phyloP scores from a whole-genome alignment of 1,139 yeast genomes.

The Geotrichum fermentans region DNA sequence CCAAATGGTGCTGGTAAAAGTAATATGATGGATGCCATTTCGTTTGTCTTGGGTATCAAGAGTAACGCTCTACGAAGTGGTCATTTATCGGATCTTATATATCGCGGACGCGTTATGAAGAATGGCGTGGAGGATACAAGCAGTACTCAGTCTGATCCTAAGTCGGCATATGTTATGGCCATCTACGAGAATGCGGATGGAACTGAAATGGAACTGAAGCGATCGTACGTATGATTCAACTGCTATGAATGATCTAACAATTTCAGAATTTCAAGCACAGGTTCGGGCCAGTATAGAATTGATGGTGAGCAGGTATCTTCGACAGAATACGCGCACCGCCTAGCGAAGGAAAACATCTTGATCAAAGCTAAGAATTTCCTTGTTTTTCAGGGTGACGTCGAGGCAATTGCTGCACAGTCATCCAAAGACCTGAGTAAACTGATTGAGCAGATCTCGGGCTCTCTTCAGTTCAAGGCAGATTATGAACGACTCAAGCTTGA shows the following conservation, averaged over 20 bases:
- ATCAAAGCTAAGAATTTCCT: slow-evolving; percentile 87
- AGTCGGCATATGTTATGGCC: slow-evolving; percentile 75
- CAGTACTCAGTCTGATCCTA: slow-evolving; percentile 43
- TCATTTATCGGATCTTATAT: slow-evolving; percentile 69
- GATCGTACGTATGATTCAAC: slow-evolving; percentile 26
- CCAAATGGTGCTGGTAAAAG: slow-evolving; percentile 98
- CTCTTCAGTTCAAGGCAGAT: slow-evolving; percentile 59
- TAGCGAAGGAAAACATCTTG: slow-evolving; percentile 77
- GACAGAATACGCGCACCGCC: slow-evolving; percentile 56
- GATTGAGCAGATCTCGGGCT: slow-evolving; percentile 81
- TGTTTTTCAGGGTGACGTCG: slow-evolving; percentile 97
- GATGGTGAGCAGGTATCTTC: slow-evolving; percentile 61
- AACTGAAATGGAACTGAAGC: slow-evolving; percentile 26
- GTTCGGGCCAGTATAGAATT: slow-evolving; percentile 65
- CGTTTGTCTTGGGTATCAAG: slow-evolving; percentile 86
- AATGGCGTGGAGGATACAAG: slow-evolving; percentile 31
- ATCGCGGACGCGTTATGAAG: slow-evolving; percentile 56
- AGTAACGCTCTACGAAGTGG: slow-evolving; percentile 73
- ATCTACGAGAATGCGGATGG: slow-evolving; percentile 61
- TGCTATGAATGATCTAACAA: background rate
- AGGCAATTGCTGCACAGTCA: slow-evolving; percentile 84
- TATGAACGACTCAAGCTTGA: slow-evolving; percentile 69
- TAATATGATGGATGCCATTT: slow-evolving; percentile 96
- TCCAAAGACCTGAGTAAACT: slow-evolving; percentile 68
- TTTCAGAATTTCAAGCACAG: slow-evolving; percentile 33